Conservation (phyloP, 257 asterid genomes). For the Penstemon barbatus region DNA sequence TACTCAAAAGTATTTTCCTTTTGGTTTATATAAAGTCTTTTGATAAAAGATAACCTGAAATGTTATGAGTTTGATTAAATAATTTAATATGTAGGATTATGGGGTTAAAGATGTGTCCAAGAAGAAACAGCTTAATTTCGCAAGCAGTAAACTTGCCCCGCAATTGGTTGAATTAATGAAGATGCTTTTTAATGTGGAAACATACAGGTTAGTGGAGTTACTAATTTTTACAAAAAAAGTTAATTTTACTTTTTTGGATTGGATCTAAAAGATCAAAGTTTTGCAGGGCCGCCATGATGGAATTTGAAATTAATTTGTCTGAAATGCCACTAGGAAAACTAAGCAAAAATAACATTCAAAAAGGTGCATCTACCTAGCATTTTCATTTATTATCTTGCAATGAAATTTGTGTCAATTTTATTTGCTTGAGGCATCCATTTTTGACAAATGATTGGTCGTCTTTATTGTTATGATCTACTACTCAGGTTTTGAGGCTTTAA, state of each 20-base stretch:
- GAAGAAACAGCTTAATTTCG: slow-evolving; percentile 54
- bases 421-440: slow-evolving; percentile 20
- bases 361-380: slow-evolving; percentile 48
- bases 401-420: slow-evolving; percentile 18
- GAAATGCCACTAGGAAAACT: slow-evolving; percentile 99
- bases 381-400: neutral
- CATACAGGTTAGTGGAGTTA: slow-evolving; percentile 66
- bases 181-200: slow-evolving; percentile 91
- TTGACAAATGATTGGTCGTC: slow-evolving; percentile 12
- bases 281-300: slow-evolving; percentile 99
- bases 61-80: slow-evolving; percentile 26
- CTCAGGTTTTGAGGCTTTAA: slow-evolving; percentile 93
- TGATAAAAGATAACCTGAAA: neutral
- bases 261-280: slow-evolving; percentile 22
- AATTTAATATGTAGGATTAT: slow-evolving; percentile 67
- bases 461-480: slow-evolving; percentile 17
- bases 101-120: slow-evolving; percentile 68
- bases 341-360: slow-evolving; percentile 84
- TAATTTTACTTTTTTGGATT: slow-evolving; percentile 27
- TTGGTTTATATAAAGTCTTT: slow-evolving; percentile 1
- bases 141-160: slow-evolving; percentile 70
- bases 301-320: slow-evolving; percentile 92
- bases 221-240: slow-evolving; percentile 3
- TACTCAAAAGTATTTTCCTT: slow-evolving; percentile 17
- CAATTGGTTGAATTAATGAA: slow-evolving; percentile 79